These are phyloP conservation scores for Calonectria ilicicola DNA, from an alignment of 2,329 filamentous ascomycete genomes.

Conservation along the genomic window DNA sequence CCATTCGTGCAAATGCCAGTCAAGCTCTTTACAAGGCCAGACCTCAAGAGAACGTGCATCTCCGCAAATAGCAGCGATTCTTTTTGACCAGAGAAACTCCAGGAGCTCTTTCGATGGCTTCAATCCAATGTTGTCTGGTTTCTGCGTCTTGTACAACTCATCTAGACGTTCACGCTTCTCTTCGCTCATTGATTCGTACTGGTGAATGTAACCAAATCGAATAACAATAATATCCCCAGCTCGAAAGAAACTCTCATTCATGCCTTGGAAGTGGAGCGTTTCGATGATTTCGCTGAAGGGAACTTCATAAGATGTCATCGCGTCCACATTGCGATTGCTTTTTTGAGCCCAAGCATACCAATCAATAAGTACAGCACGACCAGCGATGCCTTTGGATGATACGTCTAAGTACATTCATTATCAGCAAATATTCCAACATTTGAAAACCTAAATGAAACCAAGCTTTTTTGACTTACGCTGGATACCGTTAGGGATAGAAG, in stretches of 20 bases:
- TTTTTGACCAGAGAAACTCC: slow-evolving; percentile 55
- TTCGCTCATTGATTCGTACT: slow-evolving; percentile 30
- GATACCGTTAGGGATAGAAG: slow-evolving; percentile 34
- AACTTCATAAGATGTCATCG: slow-evolving; percentile 29
- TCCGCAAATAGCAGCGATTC: slow-evolving; percentile 56
- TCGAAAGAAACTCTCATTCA: slow-evolving; percentile 12
- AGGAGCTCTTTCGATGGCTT: slow-evolving; percentile 49
- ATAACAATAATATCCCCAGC: slow-evolving; percentile 34
- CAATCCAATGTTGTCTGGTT: slow-evolving; percentile 49
- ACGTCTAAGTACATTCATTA: slow-evolving; percentile 5
- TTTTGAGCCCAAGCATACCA: slow-evolving; percentile 33
- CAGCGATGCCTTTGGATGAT: slow-evolving; percentile 25
- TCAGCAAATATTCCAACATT: too few species aligned
- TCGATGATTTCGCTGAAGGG: slow-evolving; percentile 30
- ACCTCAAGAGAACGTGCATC: slow-evolving; percentile 56
- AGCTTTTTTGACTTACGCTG: slow-evolving; percentile 26
- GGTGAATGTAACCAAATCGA: slow-evolving; percentile 34
- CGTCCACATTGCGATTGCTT: slow-evolving; percentile 24
- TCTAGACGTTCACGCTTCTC: slow-evolving; percentile 29
- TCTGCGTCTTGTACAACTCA: slow-evolving; percentile 22
- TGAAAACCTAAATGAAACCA: background rate
- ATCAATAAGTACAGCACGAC: slow-evolving; percentile 33
- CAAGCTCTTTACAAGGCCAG: slow-evolving; percentile 21
- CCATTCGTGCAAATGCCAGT: slow-evolving; percentile 52
- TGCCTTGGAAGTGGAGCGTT: slow-evolving; percentile 23